phyloP scores from a whole-genome alignment of 495 filamentous ascomycete species.

The Niebla homalea region DNA sequence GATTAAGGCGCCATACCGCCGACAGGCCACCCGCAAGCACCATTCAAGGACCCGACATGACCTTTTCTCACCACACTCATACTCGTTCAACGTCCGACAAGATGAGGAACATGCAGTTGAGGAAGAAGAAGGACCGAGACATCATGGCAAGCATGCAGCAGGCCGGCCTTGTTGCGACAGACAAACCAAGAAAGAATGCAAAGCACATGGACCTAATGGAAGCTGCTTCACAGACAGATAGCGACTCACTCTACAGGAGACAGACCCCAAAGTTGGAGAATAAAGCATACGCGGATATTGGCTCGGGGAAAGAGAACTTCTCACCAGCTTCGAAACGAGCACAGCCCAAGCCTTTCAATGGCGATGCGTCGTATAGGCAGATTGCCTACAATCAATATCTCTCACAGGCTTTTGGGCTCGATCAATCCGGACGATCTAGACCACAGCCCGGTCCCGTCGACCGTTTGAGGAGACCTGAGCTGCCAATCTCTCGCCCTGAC shows the following conservation, averaged over 20 bases:
- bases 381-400: conserved; percentile 18
- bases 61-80: conserved; percentile 3
- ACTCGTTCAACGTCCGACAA: conserved; percentile 10
- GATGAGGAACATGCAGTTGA: conserved; percentile 13
- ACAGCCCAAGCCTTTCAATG: conserved; percentile 7
- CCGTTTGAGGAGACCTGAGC: conserved; percentile 2
- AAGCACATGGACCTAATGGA: conserved; percentile 17
- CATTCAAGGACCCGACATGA: neutral
- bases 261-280: conserved; percentile 5
- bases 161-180: conserved; percentile 1
- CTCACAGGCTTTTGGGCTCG: conserved; percentile 15
- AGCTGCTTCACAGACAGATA: conserved; percentile 10
- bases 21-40: conserved; percentile 6
- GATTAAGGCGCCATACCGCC: conserved; percentile 5
- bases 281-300: conserved; percentile 2
- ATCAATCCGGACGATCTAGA: neutral
- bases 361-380: conserved; percentile 9
- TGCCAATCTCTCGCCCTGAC: conserved; percentile 3
- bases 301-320: conserved; percentile 11
- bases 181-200: neutral
- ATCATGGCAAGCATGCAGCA: conserved; percentile 3
- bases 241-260: conserved; percentile 5
- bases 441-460: conserved; percentile 1
- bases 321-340: neutral
- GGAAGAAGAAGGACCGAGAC: conserved; percentile 15